Conservation (phyloP, 2,329 filamentous ascomycete species). For the Aspergillus amoenus region DNA sequence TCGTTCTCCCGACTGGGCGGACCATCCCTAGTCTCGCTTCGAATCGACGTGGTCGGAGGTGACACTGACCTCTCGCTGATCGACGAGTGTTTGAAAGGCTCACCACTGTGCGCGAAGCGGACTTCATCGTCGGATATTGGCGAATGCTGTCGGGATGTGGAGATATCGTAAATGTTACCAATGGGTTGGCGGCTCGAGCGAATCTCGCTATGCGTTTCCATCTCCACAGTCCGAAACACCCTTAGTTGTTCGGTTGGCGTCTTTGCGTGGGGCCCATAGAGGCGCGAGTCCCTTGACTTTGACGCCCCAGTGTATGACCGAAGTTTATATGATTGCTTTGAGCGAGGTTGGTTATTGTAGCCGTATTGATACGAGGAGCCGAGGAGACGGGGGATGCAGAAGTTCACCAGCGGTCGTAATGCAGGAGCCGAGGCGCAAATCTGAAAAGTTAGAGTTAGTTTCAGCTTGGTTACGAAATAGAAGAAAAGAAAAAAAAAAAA, state of each 20-base stretch:
- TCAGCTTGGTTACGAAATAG: background rate
- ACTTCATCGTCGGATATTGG: conserved; percentile 14
- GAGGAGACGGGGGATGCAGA: conserved; percentile 33
- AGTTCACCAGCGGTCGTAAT: conserved; percentile 33
- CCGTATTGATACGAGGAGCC: conserved; percentile 24
- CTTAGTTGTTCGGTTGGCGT: conserved; percentile 23
- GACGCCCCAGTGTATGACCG: conserved; percentile 24
- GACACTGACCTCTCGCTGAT: conserved; percentile 22
- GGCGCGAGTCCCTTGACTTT: conserved; percentile 17
- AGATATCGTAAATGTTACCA: conserved; percentile 19
- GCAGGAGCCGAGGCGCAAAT: conserved; percentile 40
- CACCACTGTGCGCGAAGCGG: conserved; percentile 20
- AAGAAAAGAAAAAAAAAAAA: background rate
- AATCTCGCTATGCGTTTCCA: conserved; percentile 34
- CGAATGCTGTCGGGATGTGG: conserved; percentile 16
- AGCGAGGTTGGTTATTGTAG: conserved; percentile 19
- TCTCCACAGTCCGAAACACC: conserved; percentile 37
- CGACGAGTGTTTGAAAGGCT: conserved; percentile 20
- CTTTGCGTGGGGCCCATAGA: conserved; percentile 19
- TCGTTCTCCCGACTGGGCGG: background rate
- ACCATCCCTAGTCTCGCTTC: conserved; percentile 4
- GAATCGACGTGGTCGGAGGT: conserved; percentile 7
- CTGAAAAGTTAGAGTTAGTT: conserved; percentile 16
- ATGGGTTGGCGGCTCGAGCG: conserved; percentile 14
- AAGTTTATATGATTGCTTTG: conserved; percentile 17